Evolutionary conservation across 2,329 filamentous ascomycete species (phyloP), one percentile per base, ranked within the genome.

Genomic region (Aspergillus ruber): DNA sequence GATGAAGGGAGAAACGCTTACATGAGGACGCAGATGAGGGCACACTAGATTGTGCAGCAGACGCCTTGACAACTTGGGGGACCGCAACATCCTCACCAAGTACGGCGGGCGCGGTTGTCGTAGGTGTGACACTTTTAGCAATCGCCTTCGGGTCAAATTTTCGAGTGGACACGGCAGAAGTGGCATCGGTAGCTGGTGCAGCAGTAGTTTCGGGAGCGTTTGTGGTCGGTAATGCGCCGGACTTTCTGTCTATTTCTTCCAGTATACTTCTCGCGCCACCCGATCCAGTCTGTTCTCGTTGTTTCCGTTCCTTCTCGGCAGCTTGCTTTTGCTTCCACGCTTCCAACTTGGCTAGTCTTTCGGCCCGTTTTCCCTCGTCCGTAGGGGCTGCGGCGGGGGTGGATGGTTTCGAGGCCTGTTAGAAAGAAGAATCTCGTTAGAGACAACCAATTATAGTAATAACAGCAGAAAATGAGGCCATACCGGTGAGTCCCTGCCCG

Each of bases 281-380:
- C 36, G 80, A 75, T 45, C 81, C 82, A 35, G 69, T 69, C 40
- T 83, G 77, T 58, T 86, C 81, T 60, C 82, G 83, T 63, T 86
- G 81, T 64, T 88, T 88, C 53, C 79, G 80, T 58, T 85, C 84
- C 57, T 85, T 84, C 63, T 83, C 82, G 54, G 88, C 86, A 5
- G 77, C 76, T 64, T 89, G 85, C 70, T 90, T 91, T 69, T 89
- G 86, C 71, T 95, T 95, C 90, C 90, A 95, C 48, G 88, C 87
- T 65, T 91, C 88, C 23, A 95, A 72, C 64, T 88, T 90, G 23
- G 88, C 88, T 39, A 90, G 76, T 53, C 87, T 78, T 66, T 91
- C 87, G 43, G 85, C 86, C 66, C 90, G 88, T 63, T 86, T 89
- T 43, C 89, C 83, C 51, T 82, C 80, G 59, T 89, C 86, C 25